Evolutionary conservation across 805 yeast genomes (phyloP).

Genomic region (Peterozyma xylosa): DNA sequence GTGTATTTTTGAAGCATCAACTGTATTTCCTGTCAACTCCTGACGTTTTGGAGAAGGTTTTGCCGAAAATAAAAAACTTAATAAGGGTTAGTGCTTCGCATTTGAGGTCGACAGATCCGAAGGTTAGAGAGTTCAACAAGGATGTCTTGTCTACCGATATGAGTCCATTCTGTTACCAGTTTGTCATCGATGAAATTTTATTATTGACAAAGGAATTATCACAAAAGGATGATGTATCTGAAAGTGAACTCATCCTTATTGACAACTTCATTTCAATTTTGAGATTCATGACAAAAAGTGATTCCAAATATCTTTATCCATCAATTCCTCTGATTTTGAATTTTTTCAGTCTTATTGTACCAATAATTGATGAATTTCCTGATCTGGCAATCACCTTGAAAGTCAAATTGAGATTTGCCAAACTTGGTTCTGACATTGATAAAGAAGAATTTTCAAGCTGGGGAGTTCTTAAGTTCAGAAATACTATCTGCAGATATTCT

Average conservation of each 20-base stretch:
- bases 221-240: conserved; percentile 15
- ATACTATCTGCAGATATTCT: conserved; percentile 23
- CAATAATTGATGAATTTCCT: conserved; percentile 23
- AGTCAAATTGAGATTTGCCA: conserved; percentile 31
- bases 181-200: conserved; percentile 38
- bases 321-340: neutral
- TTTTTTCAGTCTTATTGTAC: conserved; percentile 14
- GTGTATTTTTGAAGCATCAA: conserved; percentile 36
- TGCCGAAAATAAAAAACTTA: conserved; percentile 17
- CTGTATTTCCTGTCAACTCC: conserved; percentile 9
- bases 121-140: conserved; percentile 58
- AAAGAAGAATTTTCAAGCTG: conserved; percentile 10
- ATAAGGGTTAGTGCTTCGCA: conserved; percentile 15
- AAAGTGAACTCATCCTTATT: conserved; percentile 26
- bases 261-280: conserved; percentile 44
- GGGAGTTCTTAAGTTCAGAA: conserved; percentile 6
- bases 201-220: conserved; percentile 25
- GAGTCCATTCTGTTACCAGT: conserved; percentile 48
- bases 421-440: conserved; percentile 25
- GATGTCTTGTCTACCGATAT: conserved; percentile 64
- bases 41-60: conserved; percentile 17
- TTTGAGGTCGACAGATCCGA: conserved; percentile 17
- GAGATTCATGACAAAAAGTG: conserved; percentile 28
- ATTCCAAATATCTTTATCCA: conserved; percentile 5
- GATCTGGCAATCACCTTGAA: conserved; percentile 21